Evolutionary conservation across 306 rosid genomes (phyloP), one percentile per base, ranked within the genome.

Genomic region (cucumber (Cucumis sativus)): DNA sequence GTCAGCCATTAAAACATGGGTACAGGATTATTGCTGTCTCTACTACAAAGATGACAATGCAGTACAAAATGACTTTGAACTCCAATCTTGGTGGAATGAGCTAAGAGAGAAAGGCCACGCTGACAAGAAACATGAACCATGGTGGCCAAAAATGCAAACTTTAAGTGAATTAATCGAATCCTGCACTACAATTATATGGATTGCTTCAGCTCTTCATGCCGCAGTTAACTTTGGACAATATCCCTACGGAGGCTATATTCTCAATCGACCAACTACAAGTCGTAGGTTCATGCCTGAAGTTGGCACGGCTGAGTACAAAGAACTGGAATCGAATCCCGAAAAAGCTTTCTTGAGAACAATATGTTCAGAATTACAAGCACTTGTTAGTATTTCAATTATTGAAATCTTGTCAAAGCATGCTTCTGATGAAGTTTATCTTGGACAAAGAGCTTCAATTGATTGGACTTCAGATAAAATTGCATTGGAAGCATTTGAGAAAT

Each of bases 141-240:
- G 97, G 97, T 92, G 97, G 97, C 93, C 96, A 5, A 85, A 86
- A 80, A 67, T 92, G 89, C 86, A 87, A 56, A 82, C 91, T 37
- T 21, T 54, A 1, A 78, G 76, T 43, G 96, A 88, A 75, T 78
- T 92, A 28, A 66, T 86, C 5, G 86, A 92, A 78, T 37, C 87
- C 4, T 90, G 93, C 85, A 83, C 92, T 4, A 90, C 76, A 9
- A 84, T 90, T 78, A 83, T 90, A 79, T 92, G 96, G 91, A 88
- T 83, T 15, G 88, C 92, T 68, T 92, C 96, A 0, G 97, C 96
- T 0, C 86, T 87, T 15, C 97, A 92, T 43, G 97, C 97, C 2
- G 97, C 97, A 2, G 85, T 92, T 56, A 92, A 92, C 56, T 92
- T 90, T 13, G 97, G 96, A 35, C 97, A 90, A 52, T 92, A 90